phyloP scores from a whole-genome alignment of 139 green algal species.

The Tetradesmus lagerheimii region DNA sequence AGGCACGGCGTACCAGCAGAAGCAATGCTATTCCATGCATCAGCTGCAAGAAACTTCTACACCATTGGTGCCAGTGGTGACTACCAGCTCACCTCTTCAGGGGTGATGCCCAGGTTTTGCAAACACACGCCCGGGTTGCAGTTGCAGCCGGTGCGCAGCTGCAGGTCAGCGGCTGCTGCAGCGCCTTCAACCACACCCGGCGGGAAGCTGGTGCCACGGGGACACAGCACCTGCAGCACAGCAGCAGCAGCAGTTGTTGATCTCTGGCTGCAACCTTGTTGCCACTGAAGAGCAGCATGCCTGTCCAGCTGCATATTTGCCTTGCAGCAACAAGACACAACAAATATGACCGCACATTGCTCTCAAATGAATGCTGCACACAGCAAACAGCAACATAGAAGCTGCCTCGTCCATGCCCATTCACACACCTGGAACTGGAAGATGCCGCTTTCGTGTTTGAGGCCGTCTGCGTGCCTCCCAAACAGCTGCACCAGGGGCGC shows the following conservation, averaged over 20 bases:
- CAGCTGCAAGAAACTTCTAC: too few relatives aligned
- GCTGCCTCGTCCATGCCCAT: too few relatives aligned
- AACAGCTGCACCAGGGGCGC: slow-evolving; percentile 34
- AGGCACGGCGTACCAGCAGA: too few relatives aligned
- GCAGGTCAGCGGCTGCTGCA: not conserved
- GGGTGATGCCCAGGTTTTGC: not conserved
- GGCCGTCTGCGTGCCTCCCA: not conserved
- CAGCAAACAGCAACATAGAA: too few relatives aligned
- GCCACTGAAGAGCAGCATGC: not conserved
- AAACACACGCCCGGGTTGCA: slow-evolving; percentile 62
- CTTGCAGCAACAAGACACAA: not conserved
- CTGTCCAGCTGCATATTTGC: not conserved
- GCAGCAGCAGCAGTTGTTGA: too few relatives aligned
- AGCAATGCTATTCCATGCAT: too few relatives aligned
- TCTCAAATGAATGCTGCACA: too few relatives aligned
- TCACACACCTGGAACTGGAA: slow-evolving; percentile 34
- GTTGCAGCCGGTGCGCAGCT: slow-evolving; percentile 37
- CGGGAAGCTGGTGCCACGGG: not conserved
- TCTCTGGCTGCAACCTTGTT: too few relatives aligned
- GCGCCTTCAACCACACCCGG: not conserved
- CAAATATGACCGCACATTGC: too few relatives aligned
- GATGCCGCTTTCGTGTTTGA: not conserved
- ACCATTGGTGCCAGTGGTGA: too few relatives aligned
- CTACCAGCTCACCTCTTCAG: not conserved
- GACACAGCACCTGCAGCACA: slow-evolving; percentile 1